Conservation (phyloP, 2,329 filamentous ascomycete genomes). For the Paecilomyces niveus region DNA sequence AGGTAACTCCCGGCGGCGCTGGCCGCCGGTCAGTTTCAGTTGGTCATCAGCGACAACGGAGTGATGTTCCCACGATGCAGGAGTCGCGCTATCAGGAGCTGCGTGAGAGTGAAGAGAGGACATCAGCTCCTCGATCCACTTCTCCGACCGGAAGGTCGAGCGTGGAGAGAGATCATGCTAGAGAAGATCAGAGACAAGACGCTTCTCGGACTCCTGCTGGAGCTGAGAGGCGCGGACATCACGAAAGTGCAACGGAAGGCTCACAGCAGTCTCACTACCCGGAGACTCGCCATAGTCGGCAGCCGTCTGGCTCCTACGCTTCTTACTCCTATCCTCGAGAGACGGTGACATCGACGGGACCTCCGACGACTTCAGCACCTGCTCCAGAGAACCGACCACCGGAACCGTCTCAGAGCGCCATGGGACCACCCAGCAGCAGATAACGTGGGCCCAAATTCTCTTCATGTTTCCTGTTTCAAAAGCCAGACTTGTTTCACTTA, state of each 20-base stretch:
- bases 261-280: slow-evolving; percentile 3
- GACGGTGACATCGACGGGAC: background rate
- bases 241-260: background rate
- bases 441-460: background rate
- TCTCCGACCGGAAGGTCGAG: background rate
- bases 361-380: background rate
- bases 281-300: background rate
- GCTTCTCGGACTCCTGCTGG: too few relatives aligned
- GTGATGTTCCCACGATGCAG: slow-evolving; percentile 1
- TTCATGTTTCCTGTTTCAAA: background rate
- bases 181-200: background rate
- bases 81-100: background rate
- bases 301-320: background rate
- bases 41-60: slow-evolving; percentile 8
- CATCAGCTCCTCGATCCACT: background rate
- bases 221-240: background rate
- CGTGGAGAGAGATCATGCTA: background rate
- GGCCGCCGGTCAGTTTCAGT: background rate
- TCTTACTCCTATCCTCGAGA: background rate
- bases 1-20: slow-evolving; percentile 1
- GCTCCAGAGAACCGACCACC: background rate
- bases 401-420: background rate
- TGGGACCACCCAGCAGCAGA: background rate
- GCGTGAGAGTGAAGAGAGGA: background rate
- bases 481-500: background rate